Conservation (phyloP, 371 early-diverging fungal genomes). For the Parasitella parasitica region DNA sequence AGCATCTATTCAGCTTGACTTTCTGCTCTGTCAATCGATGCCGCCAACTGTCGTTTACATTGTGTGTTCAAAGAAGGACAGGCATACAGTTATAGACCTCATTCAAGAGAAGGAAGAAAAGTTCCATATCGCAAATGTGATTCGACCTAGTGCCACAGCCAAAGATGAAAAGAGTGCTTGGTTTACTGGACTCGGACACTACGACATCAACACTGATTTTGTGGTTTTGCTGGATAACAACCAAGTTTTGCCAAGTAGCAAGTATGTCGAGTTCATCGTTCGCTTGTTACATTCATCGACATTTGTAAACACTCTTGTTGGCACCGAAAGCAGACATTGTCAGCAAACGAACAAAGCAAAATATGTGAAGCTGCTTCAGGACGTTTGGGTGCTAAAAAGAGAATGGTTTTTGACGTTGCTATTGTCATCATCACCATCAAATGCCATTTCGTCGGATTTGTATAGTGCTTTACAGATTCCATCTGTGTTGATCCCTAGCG, state of each 20-base stretch:
- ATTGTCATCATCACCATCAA: not conserved
- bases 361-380: conserved; percentile 21
- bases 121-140: not conserved
- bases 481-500: not conserved
- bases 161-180: not conserved
- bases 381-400: conserved; percentile 31
- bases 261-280: conserved; percentile 12
- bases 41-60: not conserved
- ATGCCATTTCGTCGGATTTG: not conserved
- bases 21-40: conserved; percentile 7
- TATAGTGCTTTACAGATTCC: not conserved
- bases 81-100: not conserved
- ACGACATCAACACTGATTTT: not conserved
- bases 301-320: conserved; percentile 8
- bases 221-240: not conserved
- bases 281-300: conserved; percentile 27
- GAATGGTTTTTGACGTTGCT: conserved; percentile 24
- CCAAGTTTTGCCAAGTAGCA: not conserved
- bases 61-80: conserved; percentile 3
- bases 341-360: not conserved
- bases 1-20: conserved; percentile 1
- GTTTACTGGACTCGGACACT: not conserved
- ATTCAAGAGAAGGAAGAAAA: not conserved
- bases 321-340: conserved; percentile 3
- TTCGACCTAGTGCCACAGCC: not conserved